phyloP scores from a whole-genome alignment of 805 yeast species.

The Myxozyma monticola region DNA sequence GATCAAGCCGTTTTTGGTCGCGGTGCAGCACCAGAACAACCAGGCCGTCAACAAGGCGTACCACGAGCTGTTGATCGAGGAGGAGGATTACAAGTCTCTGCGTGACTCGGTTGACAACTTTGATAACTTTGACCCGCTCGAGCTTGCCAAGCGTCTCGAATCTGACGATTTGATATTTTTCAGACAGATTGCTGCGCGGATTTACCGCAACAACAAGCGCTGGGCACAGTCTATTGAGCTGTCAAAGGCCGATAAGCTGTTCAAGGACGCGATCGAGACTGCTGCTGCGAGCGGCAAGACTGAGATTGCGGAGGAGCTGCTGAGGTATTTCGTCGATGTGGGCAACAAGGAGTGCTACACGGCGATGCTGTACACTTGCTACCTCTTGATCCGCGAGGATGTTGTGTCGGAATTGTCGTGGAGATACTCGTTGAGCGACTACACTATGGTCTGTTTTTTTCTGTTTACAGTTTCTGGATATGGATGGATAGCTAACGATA shows the following conservation, averaged over 20 bases:
- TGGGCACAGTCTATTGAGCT: constrained; percentile 86
- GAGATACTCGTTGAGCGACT: constrained; percentile 81
- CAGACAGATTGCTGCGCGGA: constrained; percentile 92
- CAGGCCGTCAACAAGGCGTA: constrained; percentile 91
- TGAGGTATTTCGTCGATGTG: constrained; percentile 91
- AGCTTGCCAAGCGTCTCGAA: constrained; percentile 88
- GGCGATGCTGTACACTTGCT: constrained; percentile 83
- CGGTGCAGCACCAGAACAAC: constrained; percentile 86
- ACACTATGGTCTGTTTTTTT: constrained; percentile 54
- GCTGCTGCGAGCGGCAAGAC: constrained; percentile 77
- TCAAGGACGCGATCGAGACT: constrained; percentile 92
- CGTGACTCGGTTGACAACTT: constrained; percentile 82
- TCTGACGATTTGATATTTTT: constrained; percentile 87
- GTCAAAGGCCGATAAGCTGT: constrained; percentile 85
- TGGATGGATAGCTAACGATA: background rate
- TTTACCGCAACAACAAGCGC: constrained; percentile 92
- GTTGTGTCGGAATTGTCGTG: constrained; percentile 86
- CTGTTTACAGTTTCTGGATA: background rate
- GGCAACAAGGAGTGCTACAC: constrained; percentile 95
- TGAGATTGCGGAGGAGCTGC: constrained; percentile 83
- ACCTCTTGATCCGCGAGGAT: constrained; percentile 75
- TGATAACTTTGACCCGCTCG: constrained; percentile 90
- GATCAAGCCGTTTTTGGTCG: constrained; percentile 90
- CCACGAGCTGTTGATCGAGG: constrained; percentile 93
- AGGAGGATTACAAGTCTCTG: constrained; percentile 90